Evolutionary conservation across 345 rosid genomes (phyloP), one percentile per base, ranked within the genome.

Genomic region (Rhizophora mangle): DNA sequence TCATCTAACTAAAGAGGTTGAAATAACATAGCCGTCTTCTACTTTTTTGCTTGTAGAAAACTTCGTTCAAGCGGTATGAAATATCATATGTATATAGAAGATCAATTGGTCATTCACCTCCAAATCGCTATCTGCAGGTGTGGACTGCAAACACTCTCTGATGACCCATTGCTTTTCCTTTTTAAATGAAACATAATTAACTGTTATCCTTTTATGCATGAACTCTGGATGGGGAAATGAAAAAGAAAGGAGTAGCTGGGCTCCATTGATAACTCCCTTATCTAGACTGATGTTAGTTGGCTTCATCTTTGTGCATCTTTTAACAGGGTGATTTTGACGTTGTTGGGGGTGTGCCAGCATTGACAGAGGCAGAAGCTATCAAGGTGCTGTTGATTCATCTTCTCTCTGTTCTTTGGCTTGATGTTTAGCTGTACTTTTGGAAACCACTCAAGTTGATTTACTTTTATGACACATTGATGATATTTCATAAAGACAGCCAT

Each of bases 21-120:
- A 52, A 60, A 55, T 56, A 27, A 69, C 67, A 69, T 26, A 57
- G 6, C 56, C 55, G 19, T 60, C 59, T 60, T 63, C 49, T 71
- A 37, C 13, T 29, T 65, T 79, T 52, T 77, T 31, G 63, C 46
- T 62, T 82, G 77, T 77, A 94, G 98, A 89, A 86, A 88, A 83
- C 83, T 76, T 86, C 98, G 52, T 91, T 91, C 83, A 91, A 91
- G 72, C 78, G 96, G 16, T 94, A 88, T 74, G 98, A 91, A 81
- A 82, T 88, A 76, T 84, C 97, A 65, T 81, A 77, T 56, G 98
- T 91, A 60, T 88, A 88, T 76, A 86, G 98, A 71, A 88, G 85
- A 87, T 94, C 96, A 62, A 83, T 94, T 69, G 98, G 98, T 67
- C 98, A 82, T 87, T 88, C 98, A 55, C 92, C 98, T 36, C 97